phyloP scores from a whole-genome alignment of 2,329 filamentous ascomycete genomes.

The Aspergillus pseudoglaucus region DNA sequence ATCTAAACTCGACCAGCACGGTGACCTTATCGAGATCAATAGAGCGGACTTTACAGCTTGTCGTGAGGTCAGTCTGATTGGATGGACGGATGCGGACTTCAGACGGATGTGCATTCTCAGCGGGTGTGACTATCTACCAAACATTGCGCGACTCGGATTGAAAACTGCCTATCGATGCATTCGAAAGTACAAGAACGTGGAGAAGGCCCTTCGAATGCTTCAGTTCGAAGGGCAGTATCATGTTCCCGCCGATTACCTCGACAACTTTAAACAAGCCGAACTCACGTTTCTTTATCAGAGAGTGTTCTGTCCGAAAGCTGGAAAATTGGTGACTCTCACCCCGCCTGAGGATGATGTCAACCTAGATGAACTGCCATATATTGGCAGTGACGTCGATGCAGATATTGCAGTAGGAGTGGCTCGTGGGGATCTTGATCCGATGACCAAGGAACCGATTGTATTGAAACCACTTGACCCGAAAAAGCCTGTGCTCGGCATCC shows the following conservation, averaged over 20 bases:
- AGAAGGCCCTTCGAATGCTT: conserved; percentile 72
- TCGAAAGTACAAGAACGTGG: conserved; percentile 80
- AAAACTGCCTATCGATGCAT: conserved; percentile 91
- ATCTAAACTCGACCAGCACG: conserved; percentile 91
- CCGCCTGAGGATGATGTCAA: conserved; percentile 57
- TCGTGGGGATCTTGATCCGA: conserved; percentile 76
- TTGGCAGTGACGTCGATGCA: conserved; percentile 66
- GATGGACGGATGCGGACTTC: conserved; percentile 89
- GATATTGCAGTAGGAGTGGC: conserved; percentile 69
- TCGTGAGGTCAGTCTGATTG: conserved; percentile 78
- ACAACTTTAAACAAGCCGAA: conserved; percentile 78
- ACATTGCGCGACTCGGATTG: conserved; percentile 76
- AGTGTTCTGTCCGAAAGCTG: conserved; percentile 74
- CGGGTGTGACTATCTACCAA: conserved; percentile 90
- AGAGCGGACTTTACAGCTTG: conserved; percentile 83
- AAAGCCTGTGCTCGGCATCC: conserved; percentile 29
- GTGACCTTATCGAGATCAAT: conserved; percentile 86
- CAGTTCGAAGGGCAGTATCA: conserved; percentile 83
- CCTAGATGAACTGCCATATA: conserved; percentile 67
- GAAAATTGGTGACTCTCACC: conserved; percentile 69
- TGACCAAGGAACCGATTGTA: conserved; percentile 64
- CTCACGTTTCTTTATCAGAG: conserved; percentile 90
- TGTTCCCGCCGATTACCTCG: conserved; percentile 74
- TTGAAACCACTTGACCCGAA: conserved; percentile 28
- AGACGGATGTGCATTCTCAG: conserved; percentile 93